Evolutionary conservation across 345 rosid species (phyloP), one percentile per base, ranked within the genome.

Genomic region (Boechera retrofracta): DNA sequence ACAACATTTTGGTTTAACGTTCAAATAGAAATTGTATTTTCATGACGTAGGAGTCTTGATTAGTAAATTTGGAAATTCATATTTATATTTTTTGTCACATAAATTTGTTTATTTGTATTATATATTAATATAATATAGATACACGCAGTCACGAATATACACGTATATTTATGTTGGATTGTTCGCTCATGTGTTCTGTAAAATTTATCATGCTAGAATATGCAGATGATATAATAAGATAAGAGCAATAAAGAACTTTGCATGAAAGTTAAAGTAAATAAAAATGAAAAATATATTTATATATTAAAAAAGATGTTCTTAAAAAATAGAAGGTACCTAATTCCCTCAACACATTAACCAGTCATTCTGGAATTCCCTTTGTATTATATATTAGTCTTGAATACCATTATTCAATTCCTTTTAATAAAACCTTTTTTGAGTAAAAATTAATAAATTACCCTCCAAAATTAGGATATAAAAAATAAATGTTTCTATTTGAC

Each of bases 321-420:
- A 69, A 63, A 62, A 70, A 54, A 56, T 47, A 71, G 67, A 71
- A 64, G 76, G 72, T 71, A 77, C 76, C 80, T 77, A 71, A 77
- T 71, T 77, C 80, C 80, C 71, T 77, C 66, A 28, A 28, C 76
- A 55, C 67, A 70, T 62, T 63, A 77, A 71, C 80, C 80, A 64
- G 76, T 71, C 72, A 77, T 71, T 77, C 36, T 56, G 67, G 67
- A 54, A 64, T 71, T 71, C 72, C 53, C 76, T 71, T 64, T 64
- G 80, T 45, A 63, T 77, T 55, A 21, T 21, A 21, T 21, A 69
- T 77, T 62, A 64, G 44, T 64, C 60, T 64, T 11, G 42, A 52
- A 62, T 61, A 61, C 33, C 26, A 53, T 44, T 13, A 53, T 64
- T 64, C 35, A 16, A 45, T 29, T 44, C 13, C 42, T 64, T 71